A percentile compares a stretch with the other conserved stretches of the same genome.
Evolutionary conservation across 257 asterid genomes (phyloP).

Genomic region (Solanum clarkiae): DNA sequence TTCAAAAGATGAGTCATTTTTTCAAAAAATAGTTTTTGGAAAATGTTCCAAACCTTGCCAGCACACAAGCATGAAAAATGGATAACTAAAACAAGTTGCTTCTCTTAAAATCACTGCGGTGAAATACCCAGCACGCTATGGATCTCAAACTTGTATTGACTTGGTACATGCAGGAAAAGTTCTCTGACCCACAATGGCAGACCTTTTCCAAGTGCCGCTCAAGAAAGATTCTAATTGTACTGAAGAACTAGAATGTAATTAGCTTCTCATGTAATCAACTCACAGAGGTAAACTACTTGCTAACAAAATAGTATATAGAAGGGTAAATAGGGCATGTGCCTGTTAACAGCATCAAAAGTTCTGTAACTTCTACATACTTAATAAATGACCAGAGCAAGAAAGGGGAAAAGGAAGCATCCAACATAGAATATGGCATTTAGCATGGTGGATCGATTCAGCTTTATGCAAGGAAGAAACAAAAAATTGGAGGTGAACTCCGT

Average conservation of each 20-base stretch:
- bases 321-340: background rate
- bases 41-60: background rate
- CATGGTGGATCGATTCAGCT: background rate
- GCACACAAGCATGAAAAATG: background rate
- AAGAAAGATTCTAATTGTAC: background rate
- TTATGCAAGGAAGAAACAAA: background rate
- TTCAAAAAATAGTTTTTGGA: background rate
- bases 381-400: slow-evolving; percentile 8
- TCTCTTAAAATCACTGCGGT: background rate
- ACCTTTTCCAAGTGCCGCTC: background rate
- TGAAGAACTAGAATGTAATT: background rate
- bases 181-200: background rate
- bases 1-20: background rate
- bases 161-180: background rate
- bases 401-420: background rate
- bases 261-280: background rate
- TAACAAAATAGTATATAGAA: background rate
- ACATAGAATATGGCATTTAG: background rate
- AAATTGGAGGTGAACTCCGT: background rate
- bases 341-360: background rate
- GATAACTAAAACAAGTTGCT: background rate
- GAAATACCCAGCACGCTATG: background rate
- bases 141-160: background rate
- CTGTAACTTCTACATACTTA: background rate
- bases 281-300: background rate